Evolutionary conservation across 164 flowering plant species (phyloP).

Genomic region (Magnolia kwangsiensis): DNA sequence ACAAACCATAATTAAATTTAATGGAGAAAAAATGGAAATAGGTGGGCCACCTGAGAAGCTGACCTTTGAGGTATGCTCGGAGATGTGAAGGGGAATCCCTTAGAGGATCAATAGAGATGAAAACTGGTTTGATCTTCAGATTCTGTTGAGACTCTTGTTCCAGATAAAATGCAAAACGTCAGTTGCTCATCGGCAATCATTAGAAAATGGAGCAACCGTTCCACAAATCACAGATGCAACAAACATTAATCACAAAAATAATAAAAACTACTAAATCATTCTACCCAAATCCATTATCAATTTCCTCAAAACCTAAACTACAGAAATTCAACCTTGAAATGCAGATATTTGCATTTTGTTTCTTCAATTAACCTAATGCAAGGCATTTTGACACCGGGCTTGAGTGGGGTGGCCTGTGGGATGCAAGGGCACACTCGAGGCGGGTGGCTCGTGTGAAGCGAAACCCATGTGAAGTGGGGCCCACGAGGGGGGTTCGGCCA

Average conservation of each 20-base stretch:
- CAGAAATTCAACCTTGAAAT: constrained; percentile 3
- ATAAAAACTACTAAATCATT: background rate
- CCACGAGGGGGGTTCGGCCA: too few relatives aligned
- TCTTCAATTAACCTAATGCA: background rate
- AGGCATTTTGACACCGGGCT: too few relatives aligned
- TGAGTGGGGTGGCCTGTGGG: too few relatives aligned
- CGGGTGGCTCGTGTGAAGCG: too few relatives aligned
- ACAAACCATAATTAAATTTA: background rate
- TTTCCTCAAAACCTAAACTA: background rate
- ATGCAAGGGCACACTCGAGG: too few relatives aligned
- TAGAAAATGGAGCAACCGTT: background rate
- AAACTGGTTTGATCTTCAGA: constrained; percentile 55
- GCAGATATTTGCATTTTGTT: background rate
- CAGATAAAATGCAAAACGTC: constrained; percentile 13
- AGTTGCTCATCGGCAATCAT: background rate
- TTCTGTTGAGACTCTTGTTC: constrained; percentile 34
- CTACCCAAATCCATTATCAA: background rate
- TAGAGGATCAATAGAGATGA: constrained; percentile 81
- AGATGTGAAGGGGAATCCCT: constrained; percentile 82
- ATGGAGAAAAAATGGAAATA: background rate
- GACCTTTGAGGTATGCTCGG: constrained; percentile 76
- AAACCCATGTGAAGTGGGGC: too few relatives aligned
- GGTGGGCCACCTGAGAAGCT: constrained; percentile 2
- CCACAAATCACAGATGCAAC: background rate
- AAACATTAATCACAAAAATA: background rate